Conservation (phyloP, 192 early-diverging fungal species). For the Entomortierella lignicola region DNA sequence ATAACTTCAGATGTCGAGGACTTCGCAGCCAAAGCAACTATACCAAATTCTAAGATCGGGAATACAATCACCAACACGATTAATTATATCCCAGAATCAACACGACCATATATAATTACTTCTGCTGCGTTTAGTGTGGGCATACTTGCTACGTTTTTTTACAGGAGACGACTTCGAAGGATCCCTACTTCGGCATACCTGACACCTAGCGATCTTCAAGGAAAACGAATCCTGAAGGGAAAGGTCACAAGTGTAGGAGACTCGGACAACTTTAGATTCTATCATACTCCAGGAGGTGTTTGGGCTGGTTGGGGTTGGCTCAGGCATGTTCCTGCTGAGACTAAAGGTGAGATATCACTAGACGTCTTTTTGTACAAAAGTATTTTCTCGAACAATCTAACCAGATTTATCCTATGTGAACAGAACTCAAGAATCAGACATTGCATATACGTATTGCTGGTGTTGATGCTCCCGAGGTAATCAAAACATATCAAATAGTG, state of each 20-base stretch:
- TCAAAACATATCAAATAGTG: not conserved
- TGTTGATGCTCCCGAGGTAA: constrained; percentile 77
- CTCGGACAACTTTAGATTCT: constrained; percentile 67
- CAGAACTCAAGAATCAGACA: constrained; percentile 68
- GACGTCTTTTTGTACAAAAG: no score
- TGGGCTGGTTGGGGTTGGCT: constrained; percentile 60
- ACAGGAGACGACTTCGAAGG: constrained; percentile 49
- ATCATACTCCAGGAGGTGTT: constrained; percentile 61
- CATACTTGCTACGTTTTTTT: constrained; percentile 23
- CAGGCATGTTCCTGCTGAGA: constrained; percentile 48
- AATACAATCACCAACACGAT: not conserved
- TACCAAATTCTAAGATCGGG: not conserved
- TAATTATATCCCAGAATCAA: constrained; percentile 7
- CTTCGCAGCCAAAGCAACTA: not conserved
- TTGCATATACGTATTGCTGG: constrained; percentile 74
- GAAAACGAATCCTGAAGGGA: constrained; percentile 47
- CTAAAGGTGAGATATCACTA: constrained; percentile 38
- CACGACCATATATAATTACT: constrained; percentile 19
- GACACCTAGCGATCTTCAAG: constrained; percentile 56
- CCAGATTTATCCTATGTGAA: not conserved
- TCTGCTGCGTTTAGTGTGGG: constrained; percentile 45
- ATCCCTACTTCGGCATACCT: constrained; percentile 59
- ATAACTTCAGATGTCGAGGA: not conserved
- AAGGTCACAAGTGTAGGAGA: constrained; percentile 64
- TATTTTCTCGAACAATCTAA: not conserved